These are phyloP conservation scores for Hypoxylon sp. DNA, from an alignment of 2,329 filamentous ascomycete genomes.

Conservation along the genomic window DNA sequence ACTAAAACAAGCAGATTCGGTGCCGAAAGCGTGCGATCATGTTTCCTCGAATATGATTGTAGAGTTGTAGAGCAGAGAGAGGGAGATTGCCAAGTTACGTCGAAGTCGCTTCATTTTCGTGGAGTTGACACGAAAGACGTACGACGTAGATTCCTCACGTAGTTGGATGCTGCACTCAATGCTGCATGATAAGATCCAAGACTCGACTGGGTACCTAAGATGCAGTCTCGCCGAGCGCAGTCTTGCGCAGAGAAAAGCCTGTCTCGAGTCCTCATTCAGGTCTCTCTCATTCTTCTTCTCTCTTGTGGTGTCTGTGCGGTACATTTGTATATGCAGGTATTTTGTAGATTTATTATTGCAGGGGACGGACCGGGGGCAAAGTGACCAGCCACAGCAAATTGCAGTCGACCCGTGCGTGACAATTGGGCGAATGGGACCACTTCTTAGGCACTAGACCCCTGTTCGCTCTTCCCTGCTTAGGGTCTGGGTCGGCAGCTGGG, in stretches of 20 bases:
- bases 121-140: not conserved
- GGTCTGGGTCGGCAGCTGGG: conserved; percentile 33
- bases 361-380: conserved; percentile 16
- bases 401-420: conserved; percentile 40
- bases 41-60: conserved; percentile 6
- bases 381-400: conserved; percentile 41
- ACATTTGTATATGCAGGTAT: conserved; percentile 9
- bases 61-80: not conserved
- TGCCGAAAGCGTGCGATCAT: conserved; percentile 18
- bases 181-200: conserved; percentile 4
- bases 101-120: conserved; percentile 9
- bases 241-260: not conserved
- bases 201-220: not conserved
- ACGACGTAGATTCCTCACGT: conserved; percentile 3
- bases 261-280: conserved; percentile 16
- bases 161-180: conserved; percentile 4
- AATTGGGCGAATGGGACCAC: conserved; percentile 37
- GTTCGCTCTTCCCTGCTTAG: conserved; percentile 34
- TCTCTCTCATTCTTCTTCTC: not conserved
- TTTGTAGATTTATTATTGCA: conserved; percentile 32
- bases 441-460: conserved; percentile 24
- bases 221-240: not conserved
- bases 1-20: conserved; percentile 16
- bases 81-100: conserved; percentile 1
- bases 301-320: conserved; percentile 22